Evolutionary conservation across 2,329 filamentous ascomycete genomes (phyloP), one percentile per base, ranked within the genome.

Genomic region (Tolypocladium tropicale): DNA sequence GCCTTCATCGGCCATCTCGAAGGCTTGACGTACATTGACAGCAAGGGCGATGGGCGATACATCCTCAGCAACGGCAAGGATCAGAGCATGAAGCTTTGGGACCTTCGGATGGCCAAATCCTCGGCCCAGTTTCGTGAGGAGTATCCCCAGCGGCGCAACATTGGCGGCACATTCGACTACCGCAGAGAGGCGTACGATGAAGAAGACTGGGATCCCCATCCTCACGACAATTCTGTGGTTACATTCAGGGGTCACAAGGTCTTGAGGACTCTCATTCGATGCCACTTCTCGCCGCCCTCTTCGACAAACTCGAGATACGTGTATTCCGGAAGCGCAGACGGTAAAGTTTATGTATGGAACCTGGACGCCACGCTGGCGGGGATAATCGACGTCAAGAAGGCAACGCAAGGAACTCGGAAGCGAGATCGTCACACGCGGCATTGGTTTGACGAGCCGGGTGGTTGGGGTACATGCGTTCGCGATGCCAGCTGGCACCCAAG

Each of bases 31-130:
- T 87, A 87, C 64, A 79, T 88, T 55, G 84, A 88, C 69, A 85
- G 81, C 70, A 88, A 88, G 65, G 83, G 83, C 53, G 84, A 88
- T 65, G 84, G 84, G 4, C 77, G 84, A 56, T 97, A 97, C 69
- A 88, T 97, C 10, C 81, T 99, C 30, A 92, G 87, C 62, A 99
- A 99, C 65, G 90, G 85, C 59, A 99, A 97, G 68, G 94, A 99
- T 67, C 94, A 97, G 70, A 93, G 86, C 46, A 95, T 95, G 83
- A 97, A 97, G 72, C 79, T 99, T 0, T 99, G 94, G 94, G 94
- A 99, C 69, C 70, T 96, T 56, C 81, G 93, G 53, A 95, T 89
- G 78, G 93, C 91, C 79, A 89, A 94, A 77, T 84, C 84, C 6
- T 86, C 87, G 1, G 79, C 85, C 36, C 75, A 78, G 54, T 88